Base-by-base conservation (phyloP, 164 flowering plant genomes). In the Umbellularia californica region DNA sequence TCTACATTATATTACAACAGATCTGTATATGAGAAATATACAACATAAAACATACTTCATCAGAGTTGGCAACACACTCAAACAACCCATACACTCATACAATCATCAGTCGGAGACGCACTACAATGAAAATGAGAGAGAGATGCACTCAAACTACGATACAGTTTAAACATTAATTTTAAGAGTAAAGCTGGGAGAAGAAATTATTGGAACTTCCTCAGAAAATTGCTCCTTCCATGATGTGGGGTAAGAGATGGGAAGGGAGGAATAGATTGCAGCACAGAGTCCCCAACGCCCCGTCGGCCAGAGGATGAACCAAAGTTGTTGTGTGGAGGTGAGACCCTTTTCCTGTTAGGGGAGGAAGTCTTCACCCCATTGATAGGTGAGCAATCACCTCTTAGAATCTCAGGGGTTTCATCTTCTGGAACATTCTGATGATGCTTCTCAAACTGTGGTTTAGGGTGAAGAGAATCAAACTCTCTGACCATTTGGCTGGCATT, bases 281-380 rank as follows among this genome's bases (percentile, higher is more conserved):
- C 86, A 87, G 92, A 76, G 82, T 87, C 92, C 76, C 99, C 83
- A 55, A 87, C 83, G 76, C 87, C 87, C 73, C 90, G 81, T 22
- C 78, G 84, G 30, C 82, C 81, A 30, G 90, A 88, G 28, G 92
- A 83, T 1, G 79, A 79, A 9, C 80, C 86, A 17, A 80, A 71
- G n/a, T 78, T 77, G 50, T 77, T 71, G 50, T 88, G 89, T 47
- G 97, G 97, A 60, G 98, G 96, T 66, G 95, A 93, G 52, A 95
- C 87, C 81, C 99, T 88, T 89, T 95, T 95, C n/a, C 90, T 73
- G 80, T 92, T 95, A 47, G 99, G 99, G 73, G 99, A 95, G 41
- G 74, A 30, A 0, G 81, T 78, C 83, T 90, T 90, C 33, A 95
- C 79, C 71, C 85, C 82, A 22, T 81, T 70, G 62, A 65, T 58